Evolutionary conservation across 2,329 filamentous ascomycete genomes (phyloP).

Genomic region (Monilinia fructigena): DNA sequence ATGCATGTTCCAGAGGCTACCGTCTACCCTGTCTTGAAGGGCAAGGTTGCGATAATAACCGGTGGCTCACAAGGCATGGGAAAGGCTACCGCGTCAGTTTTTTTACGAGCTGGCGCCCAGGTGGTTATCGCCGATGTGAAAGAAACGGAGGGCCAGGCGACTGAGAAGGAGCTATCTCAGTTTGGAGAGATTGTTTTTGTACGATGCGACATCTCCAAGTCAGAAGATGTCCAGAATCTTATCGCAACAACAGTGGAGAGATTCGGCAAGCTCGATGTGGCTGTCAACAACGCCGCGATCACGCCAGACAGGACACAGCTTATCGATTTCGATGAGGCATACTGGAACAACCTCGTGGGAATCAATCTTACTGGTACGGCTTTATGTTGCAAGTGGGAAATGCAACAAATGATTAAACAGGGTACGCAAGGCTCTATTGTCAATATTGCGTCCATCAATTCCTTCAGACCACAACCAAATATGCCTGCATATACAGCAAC

Average conservation of each 20-base stretch:
- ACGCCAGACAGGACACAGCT: conserved; percentile 15
- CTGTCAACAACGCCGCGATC: conserved; percentile 51
- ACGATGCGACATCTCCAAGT: conserved; percentile 20
- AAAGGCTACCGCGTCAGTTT: conserved; percentile 17
- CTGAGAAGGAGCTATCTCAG: conserved; percentile 15
- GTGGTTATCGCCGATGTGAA: conserved; percentile 20
- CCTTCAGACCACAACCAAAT: conserved; percentile 18
- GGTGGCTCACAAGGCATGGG: conserved; percentile 42
- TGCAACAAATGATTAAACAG: conserved; percentile 21
- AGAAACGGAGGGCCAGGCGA: conserved; percentile 5
- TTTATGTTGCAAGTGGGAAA: conserved; percentile 21
- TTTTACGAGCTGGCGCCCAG: conserved; percentile 17
- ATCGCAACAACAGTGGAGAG: conserved; percentile 42
- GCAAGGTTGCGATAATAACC: conserved; percentile 30
- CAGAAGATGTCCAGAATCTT: conserved; percentile 17
- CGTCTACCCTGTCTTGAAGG: conserved; percentile 23
- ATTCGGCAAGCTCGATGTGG: conserved; percentile 53
- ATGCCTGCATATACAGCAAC: conserved; percentile 36
- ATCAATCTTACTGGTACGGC: conserved; percentile 21
- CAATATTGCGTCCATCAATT: conserved; percentile 21
- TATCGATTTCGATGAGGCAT: conserved; percentile 17
- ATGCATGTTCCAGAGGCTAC: conserved; percentile 23
- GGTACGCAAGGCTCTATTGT: conserved; percentile 20
- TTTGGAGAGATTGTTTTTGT: conserved; percentile 11
- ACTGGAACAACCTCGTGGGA: conserved; percentile 20